Conservation (phyloP, 2,329 filamentous ascomycete species). For the Aspergillus pseudonomiae region DNA sequence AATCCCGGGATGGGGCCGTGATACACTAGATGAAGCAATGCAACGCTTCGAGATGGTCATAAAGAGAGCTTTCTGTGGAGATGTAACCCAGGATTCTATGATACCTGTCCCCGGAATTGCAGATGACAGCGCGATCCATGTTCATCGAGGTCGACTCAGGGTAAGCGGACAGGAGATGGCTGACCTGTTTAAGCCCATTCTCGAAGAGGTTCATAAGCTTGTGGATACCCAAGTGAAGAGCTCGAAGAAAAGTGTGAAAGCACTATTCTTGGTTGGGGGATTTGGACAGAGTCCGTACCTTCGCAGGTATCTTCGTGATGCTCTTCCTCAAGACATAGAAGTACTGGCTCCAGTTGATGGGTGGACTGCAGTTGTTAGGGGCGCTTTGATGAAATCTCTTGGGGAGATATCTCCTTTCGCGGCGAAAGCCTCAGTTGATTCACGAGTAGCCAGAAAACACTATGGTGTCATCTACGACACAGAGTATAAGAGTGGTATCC, state of each 20-base stretch:
- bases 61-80: slow-evolving; percentile 29
- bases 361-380: slow-evolving; percentile 33
- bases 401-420: slow-evolving; percentile 14
- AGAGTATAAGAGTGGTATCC: slow-evolving; percentile 9
- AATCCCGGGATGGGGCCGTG: slow-evolving; percentile 24
- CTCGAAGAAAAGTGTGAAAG: slow-evolving; percentile 62
- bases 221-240: slow-evolving; percentile 49
- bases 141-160: slow-evolving; percentile 26
- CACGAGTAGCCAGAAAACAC: slow-evolving; percentile 26
- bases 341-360: slow-evolving; percentile 26
- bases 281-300: slow-evolving; percentile 34
- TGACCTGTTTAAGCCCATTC: slow-evolving; percentile 25
- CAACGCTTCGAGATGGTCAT: slow-evolving; percentile 27
- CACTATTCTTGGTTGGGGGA: slow-evolving; percentile 33
- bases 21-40: slow-evolving; percentile 31
- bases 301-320: slow-evolving; percentile 20
- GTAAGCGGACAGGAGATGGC: slow-evolving; percentile 22
- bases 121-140: slow-evolving; percentile 20
- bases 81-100: slow-evolving; percentile 18
- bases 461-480: slow-evolving; percentile 20
- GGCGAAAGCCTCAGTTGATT: slow-evolving; percentile 17
- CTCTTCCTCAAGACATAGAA: slow-evolving; percentile 18
- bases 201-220: slow-evolving; percentile 23
- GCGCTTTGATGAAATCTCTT: slow-evolving; percentile 22
- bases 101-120: slow-evolving; percentile 29